Evolutionary conservation across 176 grass and related monocot genomes (phyloP), one percentile per base, ranked within the genome.

Genomic region (Oryza officinalis): DNA sequence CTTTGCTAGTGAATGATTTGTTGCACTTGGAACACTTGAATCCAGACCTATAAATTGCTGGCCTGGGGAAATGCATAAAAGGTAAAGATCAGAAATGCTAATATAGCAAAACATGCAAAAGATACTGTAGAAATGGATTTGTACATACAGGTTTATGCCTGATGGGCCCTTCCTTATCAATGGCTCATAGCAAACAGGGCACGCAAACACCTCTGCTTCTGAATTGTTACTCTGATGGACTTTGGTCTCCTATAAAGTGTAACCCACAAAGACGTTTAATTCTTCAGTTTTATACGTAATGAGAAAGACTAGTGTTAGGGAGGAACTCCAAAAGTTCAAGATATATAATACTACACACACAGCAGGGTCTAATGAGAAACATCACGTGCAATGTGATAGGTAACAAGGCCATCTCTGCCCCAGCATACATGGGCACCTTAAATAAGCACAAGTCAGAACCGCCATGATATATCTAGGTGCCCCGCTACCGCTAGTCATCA

Each of bases 31-130:
- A 81, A 78, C 96, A 95, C 80, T 90, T 92, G 85, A 98, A 98
- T 63, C 96, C 96, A 0, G 92, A 95, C 76, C 92, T 98, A 75
- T 98, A 98, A 64, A 98, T 95, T 78, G 96, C 85, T 49, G 92
- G 87, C 84, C 96, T 97, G 85, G 20, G 85, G 20, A 22, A 23
- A 80, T 10, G 30, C 63, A 74, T 77, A 63, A 28, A 87, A 12
- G 2, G 9, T 67, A 69, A 57, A 37, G 10, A 31, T n/a, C 30
- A 74, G 28, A 26, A 35, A 78, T 78, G 2, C 22, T 4, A 63
- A 63, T 67, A 17, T 18, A 79, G 15, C 28, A 12, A 83, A 30
- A 23, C 78, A 43, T 65, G 30, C 54, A 44, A 7, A 25, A 35
- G 37, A 54, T 0, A 78, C 5, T 14, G 38, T 35, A 35, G 13